Evolutionary conservation across 768 basidiomycete species (phyloP), one percentile per base, ranked within the genome.

Genomic region (Crepidotus variabilis): DNA sequence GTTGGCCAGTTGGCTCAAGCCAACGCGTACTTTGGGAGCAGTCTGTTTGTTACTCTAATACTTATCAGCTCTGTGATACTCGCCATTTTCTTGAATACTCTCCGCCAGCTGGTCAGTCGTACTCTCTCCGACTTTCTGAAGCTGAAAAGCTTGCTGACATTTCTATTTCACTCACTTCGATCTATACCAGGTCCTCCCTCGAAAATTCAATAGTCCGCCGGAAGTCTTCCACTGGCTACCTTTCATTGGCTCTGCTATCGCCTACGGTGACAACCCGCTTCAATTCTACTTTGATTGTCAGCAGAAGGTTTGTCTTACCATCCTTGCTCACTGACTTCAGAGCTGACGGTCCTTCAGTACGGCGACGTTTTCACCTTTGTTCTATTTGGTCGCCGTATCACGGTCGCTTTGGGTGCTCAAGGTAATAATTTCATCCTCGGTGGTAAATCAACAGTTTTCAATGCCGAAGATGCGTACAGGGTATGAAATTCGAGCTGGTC

Each of bases 281-380:
- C 85, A 79, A 50, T 98, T 98, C 75, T 86, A 95, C 72, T 84
- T 86, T 56, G 73, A 80, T 36, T 90, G 87, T 66, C 82, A 83
- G 61, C 83, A 88, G 65, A 92, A 91, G 83, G 93, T 89, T 52
- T 10, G 75, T 56, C 21, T 1, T 1, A 23, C 10, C 50, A 23
- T 2, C 23, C 24, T 8, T 46, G 23, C 20, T 54, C 18, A 43
- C 18, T n/a, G 22, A 36, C 9, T 9, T 9, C 47, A n/a, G n/a
- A 32, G 23, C 46, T 59, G 4, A 60, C 20, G n/a, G 9, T 39
- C 35, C n/a, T 16, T 7, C 57, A 99, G 97, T 88, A 98, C 65
- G 97, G 97, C 55, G 83, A 97, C 59, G 86, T 98, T n/a, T 99
- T 98, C 77, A 95, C 95, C 0, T 98, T 97, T 73, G 77, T 94